A percentile compares a stretch with the other conserved stretches of the same genome.
Evolutionary conservation across 2,329 filamentous ascomycete species (phyloP).

Genomic region (Aspergillus sp.): DNA sequence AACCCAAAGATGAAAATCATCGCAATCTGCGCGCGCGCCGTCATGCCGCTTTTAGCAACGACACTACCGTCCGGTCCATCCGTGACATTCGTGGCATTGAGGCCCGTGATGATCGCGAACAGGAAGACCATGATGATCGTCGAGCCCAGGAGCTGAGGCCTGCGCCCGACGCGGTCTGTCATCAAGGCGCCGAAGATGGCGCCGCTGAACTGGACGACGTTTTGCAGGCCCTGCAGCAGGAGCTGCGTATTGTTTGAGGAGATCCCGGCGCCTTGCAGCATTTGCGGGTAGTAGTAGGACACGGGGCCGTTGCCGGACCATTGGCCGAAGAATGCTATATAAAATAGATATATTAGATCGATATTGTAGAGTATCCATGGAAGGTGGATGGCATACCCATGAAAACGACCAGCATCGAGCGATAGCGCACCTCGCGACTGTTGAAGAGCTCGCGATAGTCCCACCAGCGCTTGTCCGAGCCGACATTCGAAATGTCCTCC

Average conservation of each 20-base stretch:
- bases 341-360: not conserved
- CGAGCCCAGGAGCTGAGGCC: slow-evolving; percentile 53
- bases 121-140: slow-evolving; percentile 44
- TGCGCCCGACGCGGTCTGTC: slow-evolving; percentile 49
- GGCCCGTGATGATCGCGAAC: slow-evolving; percentile 52
- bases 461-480: slow-evolving; percentile 3
- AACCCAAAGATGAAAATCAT: slow-evolving; percentile 60
- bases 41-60: slow-evolving; percentile 34
- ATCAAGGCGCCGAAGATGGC: slow-evolving; percentile 48
- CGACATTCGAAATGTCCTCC: slow-evolving; percentile 23
- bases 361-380: too few species aligned
- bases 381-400: slow-evolving; percentile 31
- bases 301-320: slow-evolving; percentile 32
- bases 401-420: slow-evolving; percentile 47
- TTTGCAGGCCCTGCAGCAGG: slow-evolving; percentile 48
- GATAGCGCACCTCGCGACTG: slow-evolving; percentile 47
- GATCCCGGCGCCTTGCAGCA: slow-evolving; percentile 47
- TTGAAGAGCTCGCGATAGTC: slow-evolving; percentile 37
- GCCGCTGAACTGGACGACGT: slow-evolving; percentile 44
- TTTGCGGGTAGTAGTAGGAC: slow-evolving; percentile 43
- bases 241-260: slow-evolving; percentile 35
- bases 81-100: slow-evolving; percentile 49
- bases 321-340: slow-evolving; percentile 34
- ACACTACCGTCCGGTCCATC: slow-evolving; percentile 22
- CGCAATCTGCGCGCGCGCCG: slow-evolving; percentile 52